Percentiles rank a stretch among this genome's conserved stretches.
These are phyloP conservation scores for Aspergillus arachidicola DNA, from an alignment of 2,329 filamentous ascomycete genomes.

Conservation along the genomic window DNA sequence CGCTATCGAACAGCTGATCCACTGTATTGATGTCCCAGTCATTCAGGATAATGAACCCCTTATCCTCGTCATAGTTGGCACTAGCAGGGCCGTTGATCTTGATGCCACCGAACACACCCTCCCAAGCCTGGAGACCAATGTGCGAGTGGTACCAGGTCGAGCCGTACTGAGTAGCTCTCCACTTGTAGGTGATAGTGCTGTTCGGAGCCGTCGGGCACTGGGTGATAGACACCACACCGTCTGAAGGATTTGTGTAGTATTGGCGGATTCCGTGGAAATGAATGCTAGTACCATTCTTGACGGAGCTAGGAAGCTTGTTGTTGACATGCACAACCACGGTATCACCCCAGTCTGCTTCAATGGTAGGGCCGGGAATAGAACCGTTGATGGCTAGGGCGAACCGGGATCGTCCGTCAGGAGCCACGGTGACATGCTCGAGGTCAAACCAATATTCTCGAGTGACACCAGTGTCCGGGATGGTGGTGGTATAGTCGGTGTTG, in stretches of 20 bases:
- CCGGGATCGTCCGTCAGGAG: slow-evolving; percentile 35
- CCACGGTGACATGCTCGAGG: slow-evolving; percentile 17
- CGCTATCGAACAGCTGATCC: slow-evolving; percentile 26
- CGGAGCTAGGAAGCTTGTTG: slow-evolving; percentile 48
- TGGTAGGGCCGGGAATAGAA: slow-evolving; percentile 67
- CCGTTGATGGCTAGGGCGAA: slow-evolving; percentile 61
- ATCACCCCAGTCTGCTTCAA: slow-evolving; percentile 67
- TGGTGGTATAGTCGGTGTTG: slow-evolving; percentile 38
- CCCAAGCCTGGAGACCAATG: slow-evolving; percentile 41
- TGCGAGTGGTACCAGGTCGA: slow-evolving; percentile 40
- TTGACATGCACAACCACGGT: slow-evolving; percentile 57
- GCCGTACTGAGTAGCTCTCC: slow-evolving; percentile 41
- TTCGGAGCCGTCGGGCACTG: slow-evolving; percentile 44
- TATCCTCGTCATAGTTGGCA: slow-evolving; percentile 42
- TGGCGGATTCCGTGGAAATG: slow-evolving; percentile 42
- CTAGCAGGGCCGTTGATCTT: slow-evolving; percentile 48
- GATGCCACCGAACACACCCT: slow-evolving; percentile 63
- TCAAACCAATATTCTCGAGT: slow-evolving; percentile 22
- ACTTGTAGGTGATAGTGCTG: slow-evolving; percentile 39
- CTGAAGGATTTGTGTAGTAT: slow-evolving; percentile 31
- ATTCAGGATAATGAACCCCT: slow-evolving; percentile 36
- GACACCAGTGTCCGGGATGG: slow-evolving; percentile 18
- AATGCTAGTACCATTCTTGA: slow-evolving; percentile 28
- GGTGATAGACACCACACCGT: slow-evolving; percentile 37
- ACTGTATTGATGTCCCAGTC: slow-evolving; percentile 35